These are phyloP conservation scores for Paralagenidium karlingii DNA, from an alignment of 352 stramenopile genomes.

Conservation along the genomic window DNA sequence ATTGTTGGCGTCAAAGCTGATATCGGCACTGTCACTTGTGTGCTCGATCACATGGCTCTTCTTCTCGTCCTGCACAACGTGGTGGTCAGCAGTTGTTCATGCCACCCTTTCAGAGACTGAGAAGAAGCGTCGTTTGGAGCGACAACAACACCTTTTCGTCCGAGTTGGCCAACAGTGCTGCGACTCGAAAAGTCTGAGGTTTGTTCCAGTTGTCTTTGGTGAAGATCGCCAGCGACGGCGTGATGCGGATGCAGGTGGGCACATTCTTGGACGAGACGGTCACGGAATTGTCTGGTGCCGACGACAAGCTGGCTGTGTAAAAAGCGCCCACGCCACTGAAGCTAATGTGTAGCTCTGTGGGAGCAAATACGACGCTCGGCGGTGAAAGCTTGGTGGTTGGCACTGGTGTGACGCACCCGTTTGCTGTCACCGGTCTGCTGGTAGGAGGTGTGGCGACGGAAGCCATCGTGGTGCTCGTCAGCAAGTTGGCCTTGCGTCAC, in stretches of 20 bases:
- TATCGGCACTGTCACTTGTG: slow-evolving; percentile 23
- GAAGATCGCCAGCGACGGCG: slow-evolving; percentile 33
- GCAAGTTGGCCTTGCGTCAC: too few relatives aligned
- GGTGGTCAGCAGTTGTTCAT: too few relatives aligned
- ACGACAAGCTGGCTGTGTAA: slow-evolving; percentile 34
- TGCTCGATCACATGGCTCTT: slow-evolving; percentile 33
- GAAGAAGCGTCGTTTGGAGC: too few relatives aligned
- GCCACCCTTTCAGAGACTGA: slow-evolving; percentile 1
- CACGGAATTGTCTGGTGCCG: slow-evolving; percentile 21
- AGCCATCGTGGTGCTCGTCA: too few relatives aligned
- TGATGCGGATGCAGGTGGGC: slow-evolving; percentile 29
- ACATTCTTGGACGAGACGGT: slow-evolving; percentile 32
- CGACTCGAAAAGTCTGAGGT: slow-evolving; percentile 36
- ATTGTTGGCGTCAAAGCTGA: slow-evolving; percentile 26
- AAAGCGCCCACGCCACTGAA: slow-evolving; percentile 31
- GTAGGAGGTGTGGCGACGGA: too few relatives aligned
- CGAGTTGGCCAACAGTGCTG: slow-evolving; percentile 18
- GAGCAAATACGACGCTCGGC: slow-evolving; percentile 25
- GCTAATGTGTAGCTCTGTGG: slow-evolving; percentile 17
- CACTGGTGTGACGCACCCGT: too few relatives aligned
- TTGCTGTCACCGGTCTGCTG: too few relatives aligned
- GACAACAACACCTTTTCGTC: too few relatives aligned
- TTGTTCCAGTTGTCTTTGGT: slow-evolving; percentile 24
- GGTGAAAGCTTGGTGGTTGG: too few relatives aligned
- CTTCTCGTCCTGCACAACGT: slow-evolving; percentile 12